phyloP scores from a whole-genome alignment of 2,329 filamentous ascomycete genomes.

The Huntiella bhutanensis region DNA sequence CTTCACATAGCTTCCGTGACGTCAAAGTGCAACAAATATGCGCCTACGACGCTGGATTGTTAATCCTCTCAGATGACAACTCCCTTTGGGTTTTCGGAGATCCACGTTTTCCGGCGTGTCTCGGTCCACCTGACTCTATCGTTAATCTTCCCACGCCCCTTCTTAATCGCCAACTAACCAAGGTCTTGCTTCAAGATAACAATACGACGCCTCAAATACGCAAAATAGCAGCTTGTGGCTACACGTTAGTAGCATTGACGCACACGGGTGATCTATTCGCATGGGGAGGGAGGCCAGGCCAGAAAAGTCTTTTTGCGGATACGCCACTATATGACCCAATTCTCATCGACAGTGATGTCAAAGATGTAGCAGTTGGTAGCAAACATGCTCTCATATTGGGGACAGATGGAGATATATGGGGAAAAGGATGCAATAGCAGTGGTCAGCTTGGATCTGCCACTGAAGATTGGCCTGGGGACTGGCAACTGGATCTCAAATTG shows the following conservation, averaged over 20 bases:
- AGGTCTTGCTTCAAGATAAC: slow-evolving; percentile 21
- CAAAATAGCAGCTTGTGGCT: slow-evolving; percentile 37
- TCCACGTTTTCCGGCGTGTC: slow-evolving; percentile 33
- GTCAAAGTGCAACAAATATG: slow-evolving; percentile 22
- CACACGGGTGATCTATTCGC: slow-evolving; percentile 38
- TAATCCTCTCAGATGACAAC: slow-evolving; percentile 25
- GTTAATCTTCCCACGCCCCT: neutral
- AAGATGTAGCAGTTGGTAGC: slow-evolving; percentile 38
- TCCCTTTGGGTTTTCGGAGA: slow-evolving; percentile 37
- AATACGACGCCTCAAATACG: slow-evolving; percentile 31
- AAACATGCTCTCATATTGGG: slow-evolving; percentile 39
- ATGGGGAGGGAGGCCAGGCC: slow-evolving; percentile 29
- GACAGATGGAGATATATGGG: slow-evolving; percentile 29
- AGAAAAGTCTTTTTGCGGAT: slow-evolving; percentile 1
- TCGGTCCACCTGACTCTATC: slow-evolving; percentile 16
- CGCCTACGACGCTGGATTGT: slow-evolving; percentile 31
- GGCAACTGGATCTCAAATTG: slow-evolving; percentile 20
- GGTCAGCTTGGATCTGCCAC: slow-evolving; percentile 35
- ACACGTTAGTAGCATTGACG: slow-evolving; percentile 38
- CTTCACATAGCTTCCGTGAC: neutral
- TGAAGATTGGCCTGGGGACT: slow-evolving; percentile 15
- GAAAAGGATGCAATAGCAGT: slow-evolving; percentile 35
- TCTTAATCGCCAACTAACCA: neutral
- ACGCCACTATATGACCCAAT: neutral
- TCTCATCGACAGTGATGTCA: slow-evolving; percentile 27